Base-by-base conservation (phyloP, 208 protist species). In the Acanthamoeba royreba region DNA sequence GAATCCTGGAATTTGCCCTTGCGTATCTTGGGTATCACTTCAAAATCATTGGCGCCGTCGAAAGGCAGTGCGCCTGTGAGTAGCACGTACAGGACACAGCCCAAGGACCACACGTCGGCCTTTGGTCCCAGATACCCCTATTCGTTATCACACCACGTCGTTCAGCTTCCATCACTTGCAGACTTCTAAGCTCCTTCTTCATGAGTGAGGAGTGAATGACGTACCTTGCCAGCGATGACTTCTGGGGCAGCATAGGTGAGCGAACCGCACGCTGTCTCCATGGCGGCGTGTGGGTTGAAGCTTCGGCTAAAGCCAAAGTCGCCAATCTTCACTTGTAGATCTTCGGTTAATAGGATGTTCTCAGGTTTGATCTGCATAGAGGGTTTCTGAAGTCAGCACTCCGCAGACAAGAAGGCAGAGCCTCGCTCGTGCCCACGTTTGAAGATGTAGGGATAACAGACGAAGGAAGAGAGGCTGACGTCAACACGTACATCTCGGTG, bases 71-170 rank as follows among this genome's bases (percentile, higher is more conserved):
- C 98, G 72, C 99, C 99, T 9, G 98, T 98, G 19, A 99, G 95
- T 96, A 99, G 98, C 52, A 99, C 99, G 95, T 98, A 99, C 4
- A 99, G 95, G 86, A 99, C 99, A 31, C 99, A 98, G 19, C 99
- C 99, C 83, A 98, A 98, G 92, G 98, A 98, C 98, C 99, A 99
- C 95, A 99, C 98, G 94, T 99, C 99, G 58, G 98, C 98, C 93
- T 97, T 94, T 87, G 96, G 97, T 19, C 98, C 98, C 52, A 99
- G 96, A 93, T 99, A 99, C 11, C 77, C 63, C 49, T 92, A 45
- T 53, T 0, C 22, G 40, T 49, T 22, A 0, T 31, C 58, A 66
- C 17, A 45, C 2, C 17, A 8, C 0, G 13, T 40, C 22, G 0
- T 22, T 5, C 1, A 43, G 69, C n/a, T n/a, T n/a, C n/a, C n/a